Percentiles rank a stretch among this genome's conserved stretches.
Conservation (phyloP, 768 basidiomycete species). For the Lactarius quietus region DNA sequence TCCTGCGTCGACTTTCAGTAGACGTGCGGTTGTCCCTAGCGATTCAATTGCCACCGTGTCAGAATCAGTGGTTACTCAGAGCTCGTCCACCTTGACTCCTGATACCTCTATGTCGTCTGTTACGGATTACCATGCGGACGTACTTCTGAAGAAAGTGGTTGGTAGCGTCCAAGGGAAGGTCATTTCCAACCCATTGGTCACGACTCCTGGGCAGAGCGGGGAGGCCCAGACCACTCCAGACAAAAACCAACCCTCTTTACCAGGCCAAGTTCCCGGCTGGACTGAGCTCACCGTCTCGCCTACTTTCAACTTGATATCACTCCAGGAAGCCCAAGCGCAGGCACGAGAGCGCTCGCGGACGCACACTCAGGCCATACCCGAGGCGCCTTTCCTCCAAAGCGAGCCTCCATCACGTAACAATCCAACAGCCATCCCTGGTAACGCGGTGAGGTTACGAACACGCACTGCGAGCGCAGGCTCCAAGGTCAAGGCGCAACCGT, state of each 20-base stretch:
- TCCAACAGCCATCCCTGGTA: slow-evolving; percentile 14
- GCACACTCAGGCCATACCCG: slow-evolving; percentile 37
- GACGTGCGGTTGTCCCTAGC: slow-evolving; percentile 14
- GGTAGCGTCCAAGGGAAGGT: slow-evolving; percentile 22
- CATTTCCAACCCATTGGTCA: slow-evolving; percentile 21
- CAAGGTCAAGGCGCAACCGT: slow-evolving; percentile 40
- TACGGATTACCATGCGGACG: slow-evolving; percentile 17
- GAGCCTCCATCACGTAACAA: slow-evolving; percentile 30
- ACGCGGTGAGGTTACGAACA: slow-evolving; percentile 39
- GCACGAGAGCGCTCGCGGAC: slow-evolving; percentile 54
- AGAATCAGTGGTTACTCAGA: slow-evolving; percentile 35
- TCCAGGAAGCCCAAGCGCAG: slow-evolving; percentile 74
- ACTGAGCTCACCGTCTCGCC: slow-evolving; percentile 44
- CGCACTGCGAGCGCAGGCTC: slow-evolving; percentile 57
- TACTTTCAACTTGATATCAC: slow-evolving; percentile 63
- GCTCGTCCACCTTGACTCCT: slow-evolving; percentile 31
- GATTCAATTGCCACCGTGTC: slow-evolving; percentile 22
- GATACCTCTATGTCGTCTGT: slow-evolving; percentile 25
- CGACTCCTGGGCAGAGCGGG: slow-evolving; percentile 1
- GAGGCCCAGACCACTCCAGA: slow-evolving; percentile 17
- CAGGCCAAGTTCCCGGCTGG: slow-evolving; percentile 42
- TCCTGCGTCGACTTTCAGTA: slow-evolving; percentile 30
- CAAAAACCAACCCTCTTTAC: slow-evolving; percentile 4
- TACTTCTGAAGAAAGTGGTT: slow-evolving; percentile 17
- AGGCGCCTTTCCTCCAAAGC: slow-evolving; percentile 34